These are phyloP conservation scores for Penicillium cinerascens DNA, from an alignment of 495 filamentous ascomycete genomes.

Conservation along the genomic window DNA sequence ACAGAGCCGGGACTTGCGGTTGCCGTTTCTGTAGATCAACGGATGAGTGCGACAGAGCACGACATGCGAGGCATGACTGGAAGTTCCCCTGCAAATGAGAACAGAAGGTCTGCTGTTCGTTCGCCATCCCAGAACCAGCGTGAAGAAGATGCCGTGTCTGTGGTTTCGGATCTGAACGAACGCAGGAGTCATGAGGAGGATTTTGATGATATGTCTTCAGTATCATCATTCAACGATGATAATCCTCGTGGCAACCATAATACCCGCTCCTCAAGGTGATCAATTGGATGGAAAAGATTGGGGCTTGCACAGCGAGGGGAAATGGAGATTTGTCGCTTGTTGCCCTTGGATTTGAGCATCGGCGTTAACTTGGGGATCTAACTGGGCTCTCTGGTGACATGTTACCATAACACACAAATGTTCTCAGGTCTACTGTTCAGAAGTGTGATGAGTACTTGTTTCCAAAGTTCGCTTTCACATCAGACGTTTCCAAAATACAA, in stretches of 20 bases:
- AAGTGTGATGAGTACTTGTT: too few species aligned
- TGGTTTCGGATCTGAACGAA: slow-evolving; percentile 27
- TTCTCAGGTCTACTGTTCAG: too few species aligned
- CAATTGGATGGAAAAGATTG: neutral
- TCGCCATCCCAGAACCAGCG: slow-evolving; percentile 27
- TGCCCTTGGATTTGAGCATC: slow-evolving; percentile 3
- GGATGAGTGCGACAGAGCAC: slow-evolving; percentile 11
- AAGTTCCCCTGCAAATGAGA: slow-evolving; percentile 2
- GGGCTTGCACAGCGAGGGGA: neutral
- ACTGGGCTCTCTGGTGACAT: too few species aligned
- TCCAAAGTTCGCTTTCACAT: too few species aligned
- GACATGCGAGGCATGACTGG: slow-evolving; percentile 3
- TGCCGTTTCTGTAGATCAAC: slow-evolving; percentile 15
- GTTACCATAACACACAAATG: too few species aligned
- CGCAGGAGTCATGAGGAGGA: slow-evolving; percentile 10
- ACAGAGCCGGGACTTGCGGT: slow-evolving; percentile 14
- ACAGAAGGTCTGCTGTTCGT: neutral
- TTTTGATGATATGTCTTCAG: slow-evolving; percentile 35
- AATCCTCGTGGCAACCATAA: neutral
- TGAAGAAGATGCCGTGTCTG: slow-evolving; percentile 29
- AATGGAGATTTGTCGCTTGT: neutral
- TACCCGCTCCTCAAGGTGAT: slow-evolving; percentile 1
- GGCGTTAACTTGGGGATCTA: neutral
- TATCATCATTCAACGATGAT: slow-evolving; percentile 33
- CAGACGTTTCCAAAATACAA: too few species aligned